Conservation (phyloP, 805 yeast genomes). For the Candida sonorensis region DNA sequence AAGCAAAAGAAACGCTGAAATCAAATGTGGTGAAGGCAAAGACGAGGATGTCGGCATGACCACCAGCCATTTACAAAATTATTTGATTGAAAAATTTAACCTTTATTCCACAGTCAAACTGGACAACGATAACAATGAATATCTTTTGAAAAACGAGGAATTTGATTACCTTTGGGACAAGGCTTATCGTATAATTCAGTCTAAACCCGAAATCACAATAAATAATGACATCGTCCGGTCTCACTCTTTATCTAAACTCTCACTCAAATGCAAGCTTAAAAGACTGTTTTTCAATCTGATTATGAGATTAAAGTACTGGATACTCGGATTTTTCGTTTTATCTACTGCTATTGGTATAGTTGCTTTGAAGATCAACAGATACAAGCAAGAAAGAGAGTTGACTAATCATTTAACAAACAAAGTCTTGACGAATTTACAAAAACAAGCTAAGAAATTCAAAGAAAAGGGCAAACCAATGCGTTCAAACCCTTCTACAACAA, state of each 20-base stretch:
- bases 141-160: constrained; percentile 8
- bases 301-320: constrained; percentile 15
- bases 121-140: no score
- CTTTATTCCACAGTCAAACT: no score
- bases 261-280: constrained; percentile 22
- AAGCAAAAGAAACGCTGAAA: constrained; percentile 64
- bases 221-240: constrained; percentile 17
- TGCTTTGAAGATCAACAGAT: constrained; percentile 30
- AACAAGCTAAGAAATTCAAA: constrained; percentile 32
- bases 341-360: constrained; percentile 5
- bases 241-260: constrained; percentile 20
- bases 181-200: constrained; percentile 7
- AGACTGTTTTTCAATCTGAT: constrained; percentile 16
- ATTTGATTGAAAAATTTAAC: constrained; percentile 45
- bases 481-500: no score
- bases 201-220: constrained; percentile 10
- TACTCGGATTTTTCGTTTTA: constrained; percentile 9
- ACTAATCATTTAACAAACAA: constrained; percentile 40
- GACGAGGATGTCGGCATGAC: constrained; percentile 30
- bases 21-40: constrained; percentile 28
- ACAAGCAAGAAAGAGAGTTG: constrained; percentile 32
- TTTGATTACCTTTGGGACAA: constrained; percentile 24
- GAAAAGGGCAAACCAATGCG: no score
- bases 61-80: constrained; percentile 59
- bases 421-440: constrained; percentile 44